Evolutionary conservation across 768 basidiomycete species (phyloP), one percentile per base, ranked within the genome.

Genomic region (Hypholoma sublateritium): DNA sequence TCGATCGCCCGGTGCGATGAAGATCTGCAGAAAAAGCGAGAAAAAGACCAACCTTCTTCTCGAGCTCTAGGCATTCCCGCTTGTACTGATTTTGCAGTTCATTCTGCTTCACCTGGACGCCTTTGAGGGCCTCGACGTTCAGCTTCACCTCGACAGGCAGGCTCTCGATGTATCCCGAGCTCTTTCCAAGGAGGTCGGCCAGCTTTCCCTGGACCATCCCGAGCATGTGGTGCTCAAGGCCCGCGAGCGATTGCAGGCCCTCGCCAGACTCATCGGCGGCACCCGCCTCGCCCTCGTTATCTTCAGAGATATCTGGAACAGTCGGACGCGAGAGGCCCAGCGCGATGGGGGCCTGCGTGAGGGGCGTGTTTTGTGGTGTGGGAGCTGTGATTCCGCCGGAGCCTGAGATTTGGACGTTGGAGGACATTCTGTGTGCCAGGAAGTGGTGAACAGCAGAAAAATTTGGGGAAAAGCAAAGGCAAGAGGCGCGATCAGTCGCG

Each of bases 11-110:
- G 16, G n/a, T n/a, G 36, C 50, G 22, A 37, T 41, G 36, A 59
- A 58, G 58, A 58, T 42, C 21, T 42, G 41, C 64, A 25, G 55
- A 50, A 59, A 37, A 43, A 28, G n/a, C 25, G 47, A 37, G 42
- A 61, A 53, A 53, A 14, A 24, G 44, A 67, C 82, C 51, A 62
- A 92, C 94, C 81, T 96, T 97, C 78, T 95, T 93, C 80, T 98
- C 95, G 54, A 98, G 81, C 72, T 95, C 93, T 45, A 97, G 79
- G 67, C 95, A 93, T 72, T 98, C 96, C 69, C 87, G 84, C 74
- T 98, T 97, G 80, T 95, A 93, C 80, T 94, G 84, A 65, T 89
- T 89, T 70, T 97, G 93, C 43, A 98, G 81, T 65, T 93, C 88
- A 62, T 87, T 85, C 72, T 97, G 94, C 76, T 93, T 88, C 65